Conservation (phyloP, 78 protist genomes). For the Dictyostelium discoideum region dicty_2.7 NC_007089.4:5991001-5991500, state of each 20-base stretch:
- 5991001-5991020: too few relatives aligned
- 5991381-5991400: not conserved
- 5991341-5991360: not conserved
- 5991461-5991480: not conserved
- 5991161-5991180: not conserved
- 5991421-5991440: too few relatives aligned
- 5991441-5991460: not conserved
- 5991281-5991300: slow-evolving; percentile 4
- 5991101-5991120: not conserved
- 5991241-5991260: not conserved
- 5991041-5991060: too few relatives aligned
- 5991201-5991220: not conserved
- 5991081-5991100: not conserved
- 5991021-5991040: too few relatives aligned
- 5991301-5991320: slow-evolving; percentile 66
- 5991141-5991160: not conserved
- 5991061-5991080: not conserved
- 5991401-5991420: not conserved
- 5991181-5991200: not conserved
- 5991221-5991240: not conserved
- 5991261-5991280: not conserved
- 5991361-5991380: not conserved
- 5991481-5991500: not conserved
- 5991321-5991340: slow-evolving; percentile 35
- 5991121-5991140: not conserved